Evolutionary conservation across 306 rosid genomes (phyloP).

Genomic region (Acmispon strigosus): DNA sequence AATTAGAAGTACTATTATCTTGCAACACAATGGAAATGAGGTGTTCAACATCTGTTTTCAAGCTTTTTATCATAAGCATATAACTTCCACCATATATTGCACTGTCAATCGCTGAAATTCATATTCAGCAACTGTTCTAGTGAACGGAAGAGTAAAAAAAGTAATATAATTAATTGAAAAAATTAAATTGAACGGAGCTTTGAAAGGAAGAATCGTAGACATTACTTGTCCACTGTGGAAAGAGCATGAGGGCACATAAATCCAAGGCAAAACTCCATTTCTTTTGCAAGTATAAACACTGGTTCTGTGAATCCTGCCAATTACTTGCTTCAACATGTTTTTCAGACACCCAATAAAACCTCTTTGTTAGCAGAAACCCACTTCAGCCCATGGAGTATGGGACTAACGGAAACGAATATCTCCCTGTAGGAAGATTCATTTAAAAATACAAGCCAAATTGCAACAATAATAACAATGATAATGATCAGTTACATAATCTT

Average conservation of each 20-base stretch:
- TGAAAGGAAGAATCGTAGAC: background rate
- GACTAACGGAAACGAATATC: background rate
- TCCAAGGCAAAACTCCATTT: slow-evolving; percentile 35
- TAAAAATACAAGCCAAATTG: background rate
- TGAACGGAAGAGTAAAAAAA: slow-evolving; percentile 6
- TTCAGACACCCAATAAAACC: background rate
- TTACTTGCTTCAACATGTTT: slow-evolving; percentile 58
- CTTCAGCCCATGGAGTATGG: background rate
- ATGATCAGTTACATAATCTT: background rate
- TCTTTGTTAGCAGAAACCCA: background rate
- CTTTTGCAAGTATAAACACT: slow-evolving; percentile 35
- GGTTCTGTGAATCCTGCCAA: slow-evolving; percentile 39
- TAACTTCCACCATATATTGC: background rate
- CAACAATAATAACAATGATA: background rate
- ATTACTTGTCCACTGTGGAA: slow-evolving; percentile 66
- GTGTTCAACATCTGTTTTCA: background rate
- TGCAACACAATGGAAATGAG: background rate
- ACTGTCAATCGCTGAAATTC: background rate
- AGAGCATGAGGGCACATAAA: slow-evolving; percentile 36
- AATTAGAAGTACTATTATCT: background rate
- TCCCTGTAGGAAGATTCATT: background rate
- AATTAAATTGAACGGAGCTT: background rate
- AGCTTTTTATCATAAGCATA: background rate
- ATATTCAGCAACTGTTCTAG: background rate
- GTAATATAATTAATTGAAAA: background rate